Evolutionary conservation across 2,329 filamentous ascomycete species (phyloP), one percentile per base, ranked within the genome.

Genomic region (Fusarium marasasianum): DNA sequence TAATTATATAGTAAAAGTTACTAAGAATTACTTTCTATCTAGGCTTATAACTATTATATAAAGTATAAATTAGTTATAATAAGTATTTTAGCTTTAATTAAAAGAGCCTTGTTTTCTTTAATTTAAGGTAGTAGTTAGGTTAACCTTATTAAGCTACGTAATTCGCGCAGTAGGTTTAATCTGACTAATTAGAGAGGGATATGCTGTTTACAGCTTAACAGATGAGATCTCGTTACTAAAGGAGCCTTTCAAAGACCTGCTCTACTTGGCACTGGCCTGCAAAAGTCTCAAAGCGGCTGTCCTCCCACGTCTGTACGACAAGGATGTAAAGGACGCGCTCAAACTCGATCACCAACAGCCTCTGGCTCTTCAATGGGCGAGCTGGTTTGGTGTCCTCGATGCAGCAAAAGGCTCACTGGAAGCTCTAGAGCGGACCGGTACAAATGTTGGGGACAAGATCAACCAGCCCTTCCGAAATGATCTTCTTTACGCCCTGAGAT

Each of bases 341-440:
- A 55, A 56, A 22, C 33, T 48, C 33, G 37, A 45, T 24, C 43
- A 37, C 8, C 55, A 44, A 60, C 44, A 71, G 24, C 73, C 73
- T 24, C 51, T 68, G 15, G 55, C 59, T 37, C 51, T 75, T 15
- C 69, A 63, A 33, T 75, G 73, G 73, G 73, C 66, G 18, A 69
- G 73, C 29, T 75, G 73, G 73, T 75, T 68, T 33, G 70, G 73
- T 18, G 66, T 54, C 13, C 37, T 76, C 24, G 33, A 59, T 17
- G 22, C 62, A n/a, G 58, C 51, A 38, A 56, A 74, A 56, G n/a
- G 40, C 31, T 76, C 73, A 2, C 51, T 76, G 13, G 37, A 62
- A 43, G 56, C 56, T 35, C 29, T 73, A 9, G 20, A 29, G 11
- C 61, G 31, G 31, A 47, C 22, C 26, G 47, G 56, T 12, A 26